Base-by-base conservation (phyloP, 768 basidiomycete species). In the Boletus rufocinnamomeus region DNA sequence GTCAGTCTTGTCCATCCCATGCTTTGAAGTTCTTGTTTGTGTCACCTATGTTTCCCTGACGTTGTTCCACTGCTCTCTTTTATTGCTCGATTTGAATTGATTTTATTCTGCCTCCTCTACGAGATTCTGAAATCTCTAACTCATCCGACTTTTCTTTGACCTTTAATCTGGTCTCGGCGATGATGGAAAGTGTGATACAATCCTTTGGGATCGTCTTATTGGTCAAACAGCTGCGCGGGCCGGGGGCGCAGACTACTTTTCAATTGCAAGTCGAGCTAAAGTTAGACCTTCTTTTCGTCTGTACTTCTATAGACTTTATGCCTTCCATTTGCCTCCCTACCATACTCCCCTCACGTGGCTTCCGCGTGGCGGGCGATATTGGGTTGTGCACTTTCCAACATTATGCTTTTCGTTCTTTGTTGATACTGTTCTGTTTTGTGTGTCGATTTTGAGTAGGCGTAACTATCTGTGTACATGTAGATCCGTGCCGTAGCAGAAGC, bases 71-170 rank as follows among this genome's bases (percentile, higher is more conserved):
- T 13, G 44, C 35, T 41, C 45, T n/a, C 55, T 56, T 50, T 35
- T 44, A 17, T 58, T 32, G 50, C 37, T 64, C 52, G 57, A 32
- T 63, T 62, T 57, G 59, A 68, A 62, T 69, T 64, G 73, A 65
- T 47, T 61, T 27, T 64, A 52, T 62, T 69, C 69, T 66, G 65
- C 57, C 54, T 69, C 63, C 56, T 59, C 65, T 63, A 54, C 35
- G 59, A 67, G 63, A 57, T 54, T 49, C 25, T 57, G 44, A 57
- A 61, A 57, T 59, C 63, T 66, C 59, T 41, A 38, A 57, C 40
- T 37, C 58, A 56, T 64, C 63, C 63, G 63, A 51, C 58, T 53
- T 57, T 64, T 71, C 45, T 74, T 74, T 74, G 56, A 68, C 69
- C 71, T 71, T 63, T 63, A 72, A 74, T 28, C 32, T 58, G 65